These are phyloP conservation scores for Populus nigra DNA, from an alignment of 345 rosid species.

Conservation along the genomic window DNA sequence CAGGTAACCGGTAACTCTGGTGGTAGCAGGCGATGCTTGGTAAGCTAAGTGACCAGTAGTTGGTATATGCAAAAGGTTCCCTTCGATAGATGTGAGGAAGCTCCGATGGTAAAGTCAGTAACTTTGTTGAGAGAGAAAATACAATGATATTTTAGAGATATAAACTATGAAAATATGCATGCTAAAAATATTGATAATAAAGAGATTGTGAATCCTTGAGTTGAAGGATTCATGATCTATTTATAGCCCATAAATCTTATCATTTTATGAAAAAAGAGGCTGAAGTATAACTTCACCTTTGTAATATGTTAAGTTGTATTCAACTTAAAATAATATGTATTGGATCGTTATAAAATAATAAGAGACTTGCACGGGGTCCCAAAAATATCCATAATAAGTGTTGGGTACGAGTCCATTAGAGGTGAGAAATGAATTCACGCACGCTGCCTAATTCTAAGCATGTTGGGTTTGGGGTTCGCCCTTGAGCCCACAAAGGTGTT, in stretches of 20 bases:
- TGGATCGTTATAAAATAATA: no score
- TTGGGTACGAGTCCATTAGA: no score
- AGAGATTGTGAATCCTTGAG: no score
- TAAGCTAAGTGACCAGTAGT: rapidly evolving
- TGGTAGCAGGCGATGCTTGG: rapidly evolving
- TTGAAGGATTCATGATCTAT: no score
- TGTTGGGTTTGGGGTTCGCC: rapidly evolving
- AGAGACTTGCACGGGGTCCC: rapidly evolving
- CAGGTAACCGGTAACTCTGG: rapidly evolving
- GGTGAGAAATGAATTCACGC: rapidly evolving
- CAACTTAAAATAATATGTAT: no score
- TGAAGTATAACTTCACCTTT: rapidly evolving
- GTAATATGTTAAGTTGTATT: no score
- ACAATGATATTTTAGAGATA: no score
- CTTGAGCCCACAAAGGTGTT: rapidly evolving
- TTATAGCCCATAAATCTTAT: no score
- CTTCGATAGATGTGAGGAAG: rapidly evolving
- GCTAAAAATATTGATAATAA: no score
- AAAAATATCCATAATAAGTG: rapidly evolving
- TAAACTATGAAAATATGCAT: no score
- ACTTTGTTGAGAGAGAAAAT: no score
- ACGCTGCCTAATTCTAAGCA: rapidly evolving
- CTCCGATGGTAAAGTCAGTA: no score
- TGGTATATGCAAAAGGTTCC: rapidly evolving
- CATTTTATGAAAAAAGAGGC: rapidly evolving